These are phyloP conservation scores for Ricinus communis DNA, from an alignment of 345 rosid species.

Conservation along the genomic window DNA sequence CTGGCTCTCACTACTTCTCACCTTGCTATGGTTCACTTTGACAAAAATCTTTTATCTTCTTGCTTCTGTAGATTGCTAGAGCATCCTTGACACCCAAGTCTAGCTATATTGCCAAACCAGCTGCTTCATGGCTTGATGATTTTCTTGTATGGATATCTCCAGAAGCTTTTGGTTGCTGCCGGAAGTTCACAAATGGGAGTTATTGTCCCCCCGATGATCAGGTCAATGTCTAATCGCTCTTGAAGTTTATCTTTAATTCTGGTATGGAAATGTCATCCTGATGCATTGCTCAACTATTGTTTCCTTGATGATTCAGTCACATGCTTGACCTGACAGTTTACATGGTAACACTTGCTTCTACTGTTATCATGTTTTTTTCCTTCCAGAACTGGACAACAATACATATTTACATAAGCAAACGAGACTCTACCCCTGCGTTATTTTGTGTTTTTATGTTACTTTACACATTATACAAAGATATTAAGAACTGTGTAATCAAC, in stretches of 20 bases:
- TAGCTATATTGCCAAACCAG: slow-evolving; percentile 96
- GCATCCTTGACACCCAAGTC: slow-evolving; percentile 78
- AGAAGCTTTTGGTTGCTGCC: slow-evolving; percentile 97
- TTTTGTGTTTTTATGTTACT: not conserved
- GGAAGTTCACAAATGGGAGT: slow-evolving; percentile 85
- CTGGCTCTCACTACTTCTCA: not conserved
- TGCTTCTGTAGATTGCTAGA: slow-evolving; percentile 61
- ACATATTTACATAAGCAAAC: no score
- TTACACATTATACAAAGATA: not conserved
- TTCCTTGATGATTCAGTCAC: not conserved
- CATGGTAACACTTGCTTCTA: not conserved
- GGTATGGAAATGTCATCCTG: not conserved
- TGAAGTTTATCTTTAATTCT: slow-evolving; percentile 3
- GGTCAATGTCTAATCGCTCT: slow-evolving; percentile 41
- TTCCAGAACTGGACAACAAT: no score
- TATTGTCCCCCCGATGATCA: slow-evolving; percentile 97
- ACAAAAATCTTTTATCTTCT: slow-evolving; percentile 17
- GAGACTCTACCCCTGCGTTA: no score
- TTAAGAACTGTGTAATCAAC: not conserved
- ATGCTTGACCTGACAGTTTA: not conserved
- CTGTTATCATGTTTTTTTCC: no score
- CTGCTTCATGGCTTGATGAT: slow-evolving; percentile 99
- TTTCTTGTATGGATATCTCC: slow-evolving; percentile 98
- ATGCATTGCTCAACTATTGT: not conserved
- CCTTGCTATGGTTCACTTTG: not conserved